A percentile compares a stretch with the other conserved stretches of the same genome.
Conservation (phyloP, 2,329 filamentous ascomycete genomes). For the Coniella lustricola region DNA sequence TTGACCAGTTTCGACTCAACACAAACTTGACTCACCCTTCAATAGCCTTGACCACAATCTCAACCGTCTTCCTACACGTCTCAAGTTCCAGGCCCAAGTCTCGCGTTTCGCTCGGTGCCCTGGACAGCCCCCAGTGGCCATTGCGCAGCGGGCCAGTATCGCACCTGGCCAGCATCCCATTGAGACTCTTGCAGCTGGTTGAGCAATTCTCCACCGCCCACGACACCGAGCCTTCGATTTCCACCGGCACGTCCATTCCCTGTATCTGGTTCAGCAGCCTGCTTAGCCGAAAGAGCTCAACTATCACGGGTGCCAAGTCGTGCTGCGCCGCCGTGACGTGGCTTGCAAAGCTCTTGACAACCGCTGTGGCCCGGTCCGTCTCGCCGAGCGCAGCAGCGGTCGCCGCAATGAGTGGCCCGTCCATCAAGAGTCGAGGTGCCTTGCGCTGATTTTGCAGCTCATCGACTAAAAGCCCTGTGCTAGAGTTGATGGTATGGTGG, state of each 20-base stretch:
- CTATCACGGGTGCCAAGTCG: constrained; percentile 10
- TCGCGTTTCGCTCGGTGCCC: constrained; percentile 6
- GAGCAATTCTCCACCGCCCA: constrained; percentile 10
- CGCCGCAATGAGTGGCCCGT: constrained; percentile 10
- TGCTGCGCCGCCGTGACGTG: constrained; percentile 11
- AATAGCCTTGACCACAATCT: constrained; percentile 7
- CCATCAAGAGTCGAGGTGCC: constrained; percentile 5
- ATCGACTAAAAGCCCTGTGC: too few species aligned
- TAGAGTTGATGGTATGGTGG: too few species aligned
- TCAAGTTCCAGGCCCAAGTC: constrained; percentile 5
- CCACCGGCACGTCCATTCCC: not conserved
- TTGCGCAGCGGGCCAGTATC: constrained; percentile 4
- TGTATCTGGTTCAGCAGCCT: constrained; percentile 5
- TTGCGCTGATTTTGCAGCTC: too few species aligned
- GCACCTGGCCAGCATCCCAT: constrained; percentile 8
- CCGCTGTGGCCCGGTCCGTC: constrained; percentile 4
- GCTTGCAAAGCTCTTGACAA: constrained; percentile 5
- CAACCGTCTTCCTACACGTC: constrained; percentile 9
- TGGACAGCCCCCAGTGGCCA: constrained; percentile 11
- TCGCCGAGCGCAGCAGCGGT: constrained; percentile 12
- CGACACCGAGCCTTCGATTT: not conserved
- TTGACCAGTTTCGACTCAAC: not conserved
- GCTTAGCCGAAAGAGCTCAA: constrained; percentile 7
- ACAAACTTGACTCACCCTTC: constrained; percentile 7
- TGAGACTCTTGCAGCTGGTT: constrained; percentile 8